phyloP scores from a whole-genome alignment of 2,329 filamentous ascomycete species.

The Ophiostoma sp. region DNA sequence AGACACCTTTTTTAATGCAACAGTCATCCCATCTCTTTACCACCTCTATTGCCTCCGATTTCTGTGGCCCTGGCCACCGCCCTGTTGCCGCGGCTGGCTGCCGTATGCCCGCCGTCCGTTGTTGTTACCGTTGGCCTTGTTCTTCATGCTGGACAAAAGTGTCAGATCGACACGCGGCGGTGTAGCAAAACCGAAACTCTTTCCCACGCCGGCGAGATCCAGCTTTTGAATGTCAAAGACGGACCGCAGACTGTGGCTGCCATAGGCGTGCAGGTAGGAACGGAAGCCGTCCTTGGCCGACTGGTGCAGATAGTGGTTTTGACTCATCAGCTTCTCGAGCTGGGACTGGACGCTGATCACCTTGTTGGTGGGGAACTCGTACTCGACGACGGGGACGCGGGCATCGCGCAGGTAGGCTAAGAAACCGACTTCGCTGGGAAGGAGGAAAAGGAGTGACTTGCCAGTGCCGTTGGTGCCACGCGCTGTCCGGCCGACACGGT shows the following conservation, averaged over 20 bases:
- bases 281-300: slow-evolving; percentile 75
- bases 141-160: slow-evolving; percentile 73
- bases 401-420: slow-evolving; percentile 87
- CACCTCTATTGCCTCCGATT: slow-evolving; percentile 22
- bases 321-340: slow-evolving; percentile 87
- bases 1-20: neutral
- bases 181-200: slow-evolving; percentile 76
- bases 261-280: slow-evolving; percentile 93
- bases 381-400: slow-evolving; percentile 90
- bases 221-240: slow-evolving; percentile 83
- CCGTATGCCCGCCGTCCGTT: slow-evolving; percentile 65
- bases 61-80: slow-evolving; percentile 27
- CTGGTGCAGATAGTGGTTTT: slow-evolving; percentile 98
- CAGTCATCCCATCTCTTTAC: too few relatives aligned
- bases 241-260: slow-evolving; percentile 77
- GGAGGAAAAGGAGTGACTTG: slow-evolving; percentile 86
- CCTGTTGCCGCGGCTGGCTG: slow-evolving; percentile 67
- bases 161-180: slow-evolving; percentile 79
- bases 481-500: slow-evolving; percentile 93
- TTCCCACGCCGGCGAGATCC: slow-evolving; percentile 80
- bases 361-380: slow-evolving; percentile 90
- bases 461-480: slow-evolving; percentile 81
- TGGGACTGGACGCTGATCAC: slow-evolving; percentile 88
- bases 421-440: slow-evolving; percentile 91
- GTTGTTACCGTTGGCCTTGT: slow-evolving; percentile 60